Base-by-base conservation (phyloP, 345 rosid species). In the Mercurialis annua region DNA sequence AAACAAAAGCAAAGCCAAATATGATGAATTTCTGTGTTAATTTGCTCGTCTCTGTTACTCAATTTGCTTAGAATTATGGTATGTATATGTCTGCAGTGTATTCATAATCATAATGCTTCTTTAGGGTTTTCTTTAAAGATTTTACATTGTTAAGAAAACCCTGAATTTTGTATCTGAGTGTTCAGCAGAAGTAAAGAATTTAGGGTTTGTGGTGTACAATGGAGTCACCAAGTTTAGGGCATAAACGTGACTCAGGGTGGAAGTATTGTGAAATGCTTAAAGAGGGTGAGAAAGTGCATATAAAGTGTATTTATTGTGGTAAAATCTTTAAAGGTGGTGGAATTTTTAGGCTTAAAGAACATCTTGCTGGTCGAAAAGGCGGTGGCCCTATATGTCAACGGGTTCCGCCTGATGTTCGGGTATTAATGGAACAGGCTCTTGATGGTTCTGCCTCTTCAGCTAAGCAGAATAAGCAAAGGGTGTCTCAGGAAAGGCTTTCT, bases 321-420 rank as follows among this genome's bases (percentile, higher is more conserved):
- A 71, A 75, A 60, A 20, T 75, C 38, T 66, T 75, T 24, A 71
- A 75, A 57, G 79, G 79, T 27, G 79, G 75, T 38, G 79, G 79
- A n/a, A 61, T 75, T 70, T 58, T 43, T 62, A 66, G 79, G 47
- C 66, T 75, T 5, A 75, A 75, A 59, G 79, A 75, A 67, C 79
- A 75, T 40, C 68, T 75, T 46, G 74, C 79, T 2, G 79, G 71
- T 34, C 75, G 70, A 1, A 74, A 74, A 24, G 69, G 78, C 30
- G 65, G 66, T 21, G 79, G 71, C 1, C 75, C 79, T 17, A 48
- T 60, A 56, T 75, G 79, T 62, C 34, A 17, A 11, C 31, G 7
- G 12, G 79, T 66, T 47, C 75, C 79, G 10, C 57, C 63, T 10
- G 75, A 75, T 31, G 68, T 75, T 49, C 64, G 66, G 38, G 30